Conservation (phyloP, 2,329 filamentous ascomycete genomes). For the Hymenoscyphus albidus region DNA sequence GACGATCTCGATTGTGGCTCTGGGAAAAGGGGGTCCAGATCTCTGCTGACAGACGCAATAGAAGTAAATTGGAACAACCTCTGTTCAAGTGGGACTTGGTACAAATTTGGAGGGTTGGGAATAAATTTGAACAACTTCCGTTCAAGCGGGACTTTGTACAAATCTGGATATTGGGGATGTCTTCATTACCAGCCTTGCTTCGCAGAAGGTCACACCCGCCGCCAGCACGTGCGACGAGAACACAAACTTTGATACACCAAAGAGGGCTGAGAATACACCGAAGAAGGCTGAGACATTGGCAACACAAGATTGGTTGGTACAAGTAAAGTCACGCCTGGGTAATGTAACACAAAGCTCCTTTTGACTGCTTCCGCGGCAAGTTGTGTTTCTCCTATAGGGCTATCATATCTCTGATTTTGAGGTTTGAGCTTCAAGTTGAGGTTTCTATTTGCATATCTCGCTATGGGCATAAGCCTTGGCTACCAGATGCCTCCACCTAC, state of each 20-base stretch:
- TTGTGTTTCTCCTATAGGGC: too few relatives aligned
- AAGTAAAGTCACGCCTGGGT: neutral
- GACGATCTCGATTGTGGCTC: neutral
- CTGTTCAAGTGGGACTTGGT: too few relatives aligned
- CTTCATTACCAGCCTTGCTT: neutral
- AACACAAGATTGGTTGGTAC: neutral
- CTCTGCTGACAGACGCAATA: neutral
- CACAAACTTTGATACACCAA: neutral
- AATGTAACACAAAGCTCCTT: neutral
- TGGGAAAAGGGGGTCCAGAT: neutral
- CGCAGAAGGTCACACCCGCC: neutral
- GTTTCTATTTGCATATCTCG: too few relatives aligned
- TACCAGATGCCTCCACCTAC: too few relatives aligned
- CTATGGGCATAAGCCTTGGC: too few relatives aligned
- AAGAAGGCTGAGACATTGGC: neutral
- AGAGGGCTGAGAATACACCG: neutral
- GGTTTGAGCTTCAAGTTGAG: too few relatives aligned
- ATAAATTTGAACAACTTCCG: too few relatives aligned
- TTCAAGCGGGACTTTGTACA: too few relatives aligned
- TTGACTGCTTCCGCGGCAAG: too few relatives aligned
- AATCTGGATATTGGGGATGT: neutral
- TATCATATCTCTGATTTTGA: too few relatives aligned
- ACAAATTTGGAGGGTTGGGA: neutral
- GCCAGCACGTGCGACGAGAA: neutral
- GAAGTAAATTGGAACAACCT: too few relatives aligned